Base-by-base conservation (phyloP, 2,329 filamentous ascomycete species). In the Esteya vermicola region DNA sequence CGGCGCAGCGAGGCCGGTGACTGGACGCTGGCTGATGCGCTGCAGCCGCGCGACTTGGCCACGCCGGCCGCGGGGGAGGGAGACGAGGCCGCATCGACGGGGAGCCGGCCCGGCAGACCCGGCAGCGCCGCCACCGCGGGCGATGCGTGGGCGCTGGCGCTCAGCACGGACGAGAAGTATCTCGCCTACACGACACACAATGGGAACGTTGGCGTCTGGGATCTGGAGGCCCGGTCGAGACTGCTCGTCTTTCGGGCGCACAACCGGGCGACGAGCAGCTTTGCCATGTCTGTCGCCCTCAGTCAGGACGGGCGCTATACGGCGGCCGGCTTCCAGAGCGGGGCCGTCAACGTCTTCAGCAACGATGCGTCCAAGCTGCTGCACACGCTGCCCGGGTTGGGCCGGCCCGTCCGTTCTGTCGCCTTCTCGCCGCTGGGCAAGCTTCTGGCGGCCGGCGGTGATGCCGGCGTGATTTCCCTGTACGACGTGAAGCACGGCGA, bases 401-500 rank as follows among this genome's bases (percentile, higher is more conserved):
- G 88, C 37, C 89, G 89, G 50, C 83, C 89, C 2, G 81, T 96
- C 20, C 81, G 91, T 43, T 70, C 81, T 9, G 75, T 96, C 10
- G 73, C 83, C 2, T 98, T 98, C 61, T 94, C 85, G 1, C 91
- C 91, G 0, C 82, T 75, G 13, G 81, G 80, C 43, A 88, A 77
- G 39, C 75, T 89, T 21, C 72, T 98, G 13, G 91, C 91, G 19
- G 89, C 89, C 7, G 86, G 83, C 4, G 91, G 91, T 23, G 89
- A 98, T 53, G 81, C 88, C 8, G 77, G 78, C 38, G 75, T 93
- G 38, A 93, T 98, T 50, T 82, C 84, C 3, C 69, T 96, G 34
- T 98, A 95, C 63, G 88, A 96, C 54, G 85, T 93, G 50, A 75
- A 78, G 48, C 88, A 89, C 36, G 91, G 91, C 37, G 88, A 96